Evolutionary conservation across 495 filamentous ascomycete species (phyloP), one percentile per base, ranked within the genome.

Genomic region (Oleoguttula mirabilis): DNA sequence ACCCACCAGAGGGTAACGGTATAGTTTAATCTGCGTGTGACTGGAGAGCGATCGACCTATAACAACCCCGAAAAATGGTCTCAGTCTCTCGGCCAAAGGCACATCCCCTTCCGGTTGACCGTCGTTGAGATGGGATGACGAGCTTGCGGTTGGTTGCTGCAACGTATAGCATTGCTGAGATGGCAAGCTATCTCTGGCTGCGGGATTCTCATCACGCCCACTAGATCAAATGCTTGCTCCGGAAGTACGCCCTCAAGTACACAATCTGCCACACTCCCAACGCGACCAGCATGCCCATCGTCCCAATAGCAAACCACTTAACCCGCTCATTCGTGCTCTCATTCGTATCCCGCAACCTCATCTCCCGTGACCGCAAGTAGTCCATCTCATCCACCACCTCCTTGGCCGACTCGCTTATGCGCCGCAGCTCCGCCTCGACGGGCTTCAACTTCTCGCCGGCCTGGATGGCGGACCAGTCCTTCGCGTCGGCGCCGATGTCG

Each of bases 291-390:
- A 95, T 84, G 31, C 83, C 83, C 71, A 95, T 98, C 17, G 90
- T 95, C 28, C 79, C 77, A 61, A 95, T 82, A 1, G 87, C 88
- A 62, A 98, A 98, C 85, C 85, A 96, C 67, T 96, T 98, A 41
- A 98, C 90, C 42, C 90, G 76, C 64, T 86, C 88, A 67, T 98
- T 98, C 41, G 90, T 98, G 69, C 88, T 95, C 76, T 98, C 90
- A 64, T 98, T 98, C 53, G 90, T 98, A 69, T 98, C 90, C 55
- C 90, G 73, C 41, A 98, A 77, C 65, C 83, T 90, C 74, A 94
- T 88, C 71, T 98, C 90, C 53, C 90, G 73, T 6, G 66, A 59
- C 41, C 92, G 73, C 32, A 98, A 77, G 69, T 96, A 98, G 45
- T 66, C 63, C 63, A 66, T 64, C 57, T 64, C 61, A 24, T 43